A percentile compares a stretch with the other conserved stretches of the same genome.
phyloP scores from a whole-genome alignment of 345 rosid genomes.

The Atalantia buxifolia region DNA sequence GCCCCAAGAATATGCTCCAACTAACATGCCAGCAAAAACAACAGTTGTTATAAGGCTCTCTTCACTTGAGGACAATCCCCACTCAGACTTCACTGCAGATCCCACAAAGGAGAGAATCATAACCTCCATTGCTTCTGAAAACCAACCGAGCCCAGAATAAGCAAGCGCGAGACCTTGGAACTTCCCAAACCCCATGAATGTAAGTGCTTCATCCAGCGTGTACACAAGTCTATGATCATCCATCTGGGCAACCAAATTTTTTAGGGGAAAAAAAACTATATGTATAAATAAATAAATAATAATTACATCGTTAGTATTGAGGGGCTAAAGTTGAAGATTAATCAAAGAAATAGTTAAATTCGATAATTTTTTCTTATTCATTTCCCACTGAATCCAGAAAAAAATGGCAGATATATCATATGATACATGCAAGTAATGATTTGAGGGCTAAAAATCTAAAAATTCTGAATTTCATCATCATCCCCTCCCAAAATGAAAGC shows the following conservation, averaged over 20 bases:
- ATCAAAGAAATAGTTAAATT: too few relatives aligned
- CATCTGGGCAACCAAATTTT: slow-evolving; percentile 7
- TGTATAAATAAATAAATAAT: too few relatives aligned
- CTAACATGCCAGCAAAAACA: slow-evolving; percentile 43
- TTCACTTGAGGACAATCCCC: slow-evolving; percentile 33
- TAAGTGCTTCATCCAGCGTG: slow-evolving; percentile 37
- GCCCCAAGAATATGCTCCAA: slow-evolving; percentile 49
- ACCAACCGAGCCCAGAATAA: slow-evolving; percentile 36
- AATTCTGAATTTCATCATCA: not conserved
- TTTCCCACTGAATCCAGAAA: not conserved
- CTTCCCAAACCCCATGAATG: slow-evolving; percentile 37
- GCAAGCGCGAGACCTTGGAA: slow-evolving; percentile 34
- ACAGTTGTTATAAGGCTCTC: slow-evolving; percentile 31
- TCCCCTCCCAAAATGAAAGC: not conserved
- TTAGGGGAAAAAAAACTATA: too few relatives aligned
- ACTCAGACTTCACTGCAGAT: slow-evolving; percentile 30
- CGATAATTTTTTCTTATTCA: too few relatives aligned
- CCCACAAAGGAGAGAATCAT: slow-evolving; percentile 53
- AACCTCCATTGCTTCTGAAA: slow-evolving; percentile 43
- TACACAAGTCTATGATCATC: slow-evolving; percentile 13
- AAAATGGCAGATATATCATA: not conserved
- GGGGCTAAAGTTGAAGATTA: not conserved
- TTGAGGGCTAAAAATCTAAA: not conserved
- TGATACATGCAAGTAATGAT: not conserved
- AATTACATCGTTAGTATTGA: too few relatives aligned